Base-by-base conservation (phyloP, 2,329 filamentous ascomycete genomes). In the Fusarium chaquense region DNA sequence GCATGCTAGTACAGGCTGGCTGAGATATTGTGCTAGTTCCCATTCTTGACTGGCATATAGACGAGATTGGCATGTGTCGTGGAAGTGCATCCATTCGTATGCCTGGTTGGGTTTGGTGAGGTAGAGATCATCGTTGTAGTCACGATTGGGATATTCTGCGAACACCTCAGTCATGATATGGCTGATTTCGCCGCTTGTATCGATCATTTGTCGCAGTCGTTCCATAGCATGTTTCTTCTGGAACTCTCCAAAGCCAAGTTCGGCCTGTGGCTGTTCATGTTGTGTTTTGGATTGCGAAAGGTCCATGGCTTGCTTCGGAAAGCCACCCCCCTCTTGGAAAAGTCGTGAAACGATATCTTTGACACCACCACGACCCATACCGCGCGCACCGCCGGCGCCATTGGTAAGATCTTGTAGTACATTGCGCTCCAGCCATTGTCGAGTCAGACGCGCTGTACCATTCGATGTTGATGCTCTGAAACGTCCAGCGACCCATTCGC, bases 11-110 rank as follows among this genome's bases (percentile, higher is more conserved):
- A 96, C 87, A 0, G 95, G 91, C 71, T 96, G 92, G 74, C 90
- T 93, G 50, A 98, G 87, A 78, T 99, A 99, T 0, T 93, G 90
- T 1, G 87, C 88, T 18, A 99, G 83, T 79, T 99, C 96, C 92
- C 96, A 99, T 58, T 97, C 94, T 78, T 98, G 95, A 62, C 88
- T 90, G n/a, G 89, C 83, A 76, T 90, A 97, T 2, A 98, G 86
- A 40, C 90, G 89, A 1, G 90, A 90, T 26, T 93, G 93, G 67
- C 97, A 90, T 1, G 85, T 83, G 75, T 98, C 96, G 79, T 98
- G 93, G 80, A 99, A 98, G 78, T 97, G 86, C 58, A 99, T 87
- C 96, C 96, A 99, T 76, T 98, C 95, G 78, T 97, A 97, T 1
- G 93, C 93, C 78, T 87, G 83, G 70, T 91, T 90, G 0, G 97